These are phyloP conservation scores for Tephrocybe sp. DNA, from an alignment of 768 basidiomycete species.

Conservation along the genomic window DNA sequence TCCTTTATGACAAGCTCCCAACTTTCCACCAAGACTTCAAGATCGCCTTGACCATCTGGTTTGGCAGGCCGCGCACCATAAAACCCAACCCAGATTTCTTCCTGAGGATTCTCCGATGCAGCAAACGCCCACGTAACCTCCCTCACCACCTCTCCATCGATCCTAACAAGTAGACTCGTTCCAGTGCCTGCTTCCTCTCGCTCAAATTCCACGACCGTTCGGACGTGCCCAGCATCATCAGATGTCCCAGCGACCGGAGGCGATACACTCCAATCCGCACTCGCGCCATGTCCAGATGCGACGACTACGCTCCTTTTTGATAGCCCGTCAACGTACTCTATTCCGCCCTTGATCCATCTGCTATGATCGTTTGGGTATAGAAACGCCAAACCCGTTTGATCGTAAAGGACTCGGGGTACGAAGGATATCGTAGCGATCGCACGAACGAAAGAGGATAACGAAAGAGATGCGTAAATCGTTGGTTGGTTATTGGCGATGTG, in stretches of 20 bases:
- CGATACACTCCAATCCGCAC: slow-evolving; percentile 19
- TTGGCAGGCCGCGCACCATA: slow-evolving; percentile 10
- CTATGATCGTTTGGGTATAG: slow-evolving; percentile 10
- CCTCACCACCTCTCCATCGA: slow-evolving; percentile 17
- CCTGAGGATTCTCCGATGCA: slow-evolving; percentile 5
- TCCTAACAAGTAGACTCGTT: slow-evolving; percentile 16
- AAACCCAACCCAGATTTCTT: slow-evolving; percentile 17
- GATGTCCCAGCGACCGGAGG: slow-evolving; percentile 10
- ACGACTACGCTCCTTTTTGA: slow-evolving; percentile 18
- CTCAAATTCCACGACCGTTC: slow-evolving; percentile 15
- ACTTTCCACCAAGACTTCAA: neutral
- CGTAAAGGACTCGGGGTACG: slow-evolving; percentile 12
- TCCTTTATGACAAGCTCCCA: neutral
- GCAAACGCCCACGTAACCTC: slow-evolving; percentile 20
- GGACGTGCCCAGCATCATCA: slow-evolving; percentile 5
- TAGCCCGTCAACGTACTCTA: slow-evolving; percentile 15
- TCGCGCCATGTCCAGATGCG: slow-evolving; percentile 9
- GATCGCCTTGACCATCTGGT: neutral
- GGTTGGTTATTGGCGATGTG: slow-evolving; percentile 13
- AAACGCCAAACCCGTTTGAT: slow-evolving; percentile 16
- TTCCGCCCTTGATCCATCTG: slow-evolving; percentile 20
- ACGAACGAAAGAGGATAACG: slow-evolving; percentile 11
- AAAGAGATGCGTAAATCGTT: slow-evolving; percentile 12
- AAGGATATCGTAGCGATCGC: slow-evolving; percentile 15
- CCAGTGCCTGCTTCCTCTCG: slow-evolving; percentile 16